These are phyloP conservation scores for Aspergillus cristatus DNA, from an alignment of 495 filamentous ascomycete genomes.

Conservation along the genomic window DNA sequence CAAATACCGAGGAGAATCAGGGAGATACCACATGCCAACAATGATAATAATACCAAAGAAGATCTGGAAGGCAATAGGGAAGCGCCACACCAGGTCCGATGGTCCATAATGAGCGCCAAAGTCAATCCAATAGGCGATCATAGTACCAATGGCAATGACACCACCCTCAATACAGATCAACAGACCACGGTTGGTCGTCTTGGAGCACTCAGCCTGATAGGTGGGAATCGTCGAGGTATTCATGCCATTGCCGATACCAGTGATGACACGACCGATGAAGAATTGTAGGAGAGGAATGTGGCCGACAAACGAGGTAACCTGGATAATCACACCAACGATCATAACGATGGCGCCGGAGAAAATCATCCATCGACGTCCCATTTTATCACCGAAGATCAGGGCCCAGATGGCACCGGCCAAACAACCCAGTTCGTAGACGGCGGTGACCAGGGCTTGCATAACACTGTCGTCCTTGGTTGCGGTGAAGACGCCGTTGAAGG, in stretches of 20 bases:
- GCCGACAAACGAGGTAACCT: slow-evolving; percentile 46
- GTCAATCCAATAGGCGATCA: slow-evolving; percentile 81
- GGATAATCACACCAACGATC: slow-evolving; percentile 71
- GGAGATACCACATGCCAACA: slow-evolving; percentile 54
- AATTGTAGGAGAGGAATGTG: slow-evolving; percentile 53
- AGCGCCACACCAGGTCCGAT: slow-evolving; percentile 59
- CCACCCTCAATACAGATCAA: slow-evolving; percentile 80
- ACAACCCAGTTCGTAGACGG: slow-evolving; percentile 75
- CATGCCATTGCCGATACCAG: slow-evolving; percentile 70
- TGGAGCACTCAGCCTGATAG: slow-evolving; percentile 71
- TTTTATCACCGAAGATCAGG: slow-evolving; percentile 54
- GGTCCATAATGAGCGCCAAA: slow-evolving; percentile 67
- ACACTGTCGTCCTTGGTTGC: slow-evolving; percentile 55
- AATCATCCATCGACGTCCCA: slow-evolving; percentile 59
- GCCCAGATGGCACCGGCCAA: slow-evolving; percentile 65
- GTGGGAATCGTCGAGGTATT: slow-evolving; percentile 73
- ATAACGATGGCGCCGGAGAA: slow-evolving; percentile 60
- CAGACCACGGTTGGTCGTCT: slow-evolving; percentile 67
- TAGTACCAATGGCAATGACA: slow-evolving; percentile 63
- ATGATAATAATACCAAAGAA: slow-evolving; percentile 61
- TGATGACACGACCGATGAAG: slow-evolving; percentile 64
- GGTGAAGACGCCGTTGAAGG: slow-evolving; percentile 63
- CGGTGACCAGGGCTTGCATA: slow-evolving; percentile 74
- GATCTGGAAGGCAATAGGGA: slow-evolving; percentile 77
- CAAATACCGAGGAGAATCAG: slow-evolving; percentile 72